These are phyloP conservation scores for Colletotrichum australisinense DNA, from an alignment of 2,329 filamentous ascomycete species.

Conservation along the genomic window DNA sequence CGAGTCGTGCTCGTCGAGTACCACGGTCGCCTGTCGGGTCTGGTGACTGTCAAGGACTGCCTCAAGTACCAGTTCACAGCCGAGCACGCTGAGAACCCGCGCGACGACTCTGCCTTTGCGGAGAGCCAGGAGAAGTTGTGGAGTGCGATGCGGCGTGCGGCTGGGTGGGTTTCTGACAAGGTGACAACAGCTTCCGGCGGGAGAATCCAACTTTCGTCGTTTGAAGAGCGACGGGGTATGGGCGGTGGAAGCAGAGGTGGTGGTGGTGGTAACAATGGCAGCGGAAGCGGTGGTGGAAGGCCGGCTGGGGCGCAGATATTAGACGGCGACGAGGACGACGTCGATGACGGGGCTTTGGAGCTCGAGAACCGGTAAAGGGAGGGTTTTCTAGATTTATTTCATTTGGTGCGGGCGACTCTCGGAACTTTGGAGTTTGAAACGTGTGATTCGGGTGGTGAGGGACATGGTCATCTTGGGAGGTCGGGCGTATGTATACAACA, in stretches of 20 bases:
- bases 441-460: neutral
- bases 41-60: conserved; percentile 97
- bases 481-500: conserved; percentile 15
- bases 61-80: conserved; percentile 97
- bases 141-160: conserved; percentile 64
- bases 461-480: neutral
- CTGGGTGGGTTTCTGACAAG: conserved; percentile 69
- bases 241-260: conserved; percentile 52
- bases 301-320: conserved; percentile 47
- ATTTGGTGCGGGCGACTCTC: neutral
- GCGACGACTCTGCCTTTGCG: conserved; percentile 65
- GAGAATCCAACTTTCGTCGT: conserved; percentile 62
- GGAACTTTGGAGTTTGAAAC: neutral
- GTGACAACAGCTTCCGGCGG: conserved; percentile 66
- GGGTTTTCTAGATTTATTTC: neutral
- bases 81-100: conserved; percentile 83
- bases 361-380: conserved; percentile 49
- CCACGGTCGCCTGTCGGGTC: conserved; percentile 82
- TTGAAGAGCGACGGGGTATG: conserved; percentile 56
- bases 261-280: conserved; percentile 36
- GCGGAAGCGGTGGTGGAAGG: neutral
- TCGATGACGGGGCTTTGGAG: conserved; percentile 55
- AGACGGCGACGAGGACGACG: conserved; percentile 55
- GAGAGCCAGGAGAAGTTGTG: conserved; percentile 75
- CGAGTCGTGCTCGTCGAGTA: conserved; percentile 94